These are phyloP conservation scores for Euphrasia arctica DNA, from an alignment of 305 asterid genomes.

Conservation along the genomic window DNA sequence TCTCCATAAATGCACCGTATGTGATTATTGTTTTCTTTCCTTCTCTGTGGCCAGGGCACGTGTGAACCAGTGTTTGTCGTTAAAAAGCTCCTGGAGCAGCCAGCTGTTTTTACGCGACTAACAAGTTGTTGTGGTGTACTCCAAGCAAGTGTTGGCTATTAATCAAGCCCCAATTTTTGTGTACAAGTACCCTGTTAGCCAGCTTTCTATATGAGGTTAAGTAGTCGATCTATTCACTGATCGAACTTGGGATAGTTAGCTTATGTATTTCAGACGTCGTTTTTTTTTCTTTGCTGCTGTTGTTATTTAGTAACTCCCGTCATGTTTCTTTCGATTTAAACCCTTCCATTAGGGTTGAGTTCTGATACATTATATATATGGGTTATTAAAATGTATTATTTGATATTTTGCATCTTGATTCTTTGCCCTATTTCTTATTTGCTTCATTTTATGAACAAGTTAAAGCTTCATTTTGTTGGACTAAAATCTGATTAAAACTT, in stretches of 20 bases:
- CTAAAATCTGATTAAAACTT: too few relatives aligned
- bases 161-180: constrained; percentile 17
- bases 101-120: constrained; percentile 1
- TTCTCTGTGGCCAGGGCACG: constrained; percentile 24
- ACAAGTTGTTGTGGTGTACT: constrained; percentile 20
- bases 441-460: too few relatives aligned
- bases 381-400: not conserved
- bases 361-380: not conserved
- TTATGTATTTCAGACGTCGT: not conserved
- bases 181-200: constrained; percentile 14
- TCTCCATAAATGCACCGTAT: not conserved
- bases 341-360: not conserved
- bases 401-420: not conserved
- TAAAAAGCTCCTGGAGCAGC: constrained; percentile 8
- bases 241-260: constrained; percentile 6
- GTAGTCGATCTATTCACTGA: constrained; percentile 4
- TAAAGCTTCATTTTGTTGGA: too few relatives aligned
- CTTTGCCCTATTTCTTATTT: too few relatives aligned
- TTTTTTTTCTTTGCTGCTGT: not conserved
- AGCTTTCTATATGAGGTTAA: constrained; percentile 16
- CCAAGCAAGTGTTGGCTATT: constrained; percentile 18
- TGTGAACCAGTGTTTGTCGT: constrained; percentile 10
- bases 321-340: not conserved
- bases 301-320: not conserved
- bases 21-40: not conserved